Base-by-base conservation (phyloP, 2,329 filamentous ascomycete species). In the Colletotrichum liaoningense region DNA sequence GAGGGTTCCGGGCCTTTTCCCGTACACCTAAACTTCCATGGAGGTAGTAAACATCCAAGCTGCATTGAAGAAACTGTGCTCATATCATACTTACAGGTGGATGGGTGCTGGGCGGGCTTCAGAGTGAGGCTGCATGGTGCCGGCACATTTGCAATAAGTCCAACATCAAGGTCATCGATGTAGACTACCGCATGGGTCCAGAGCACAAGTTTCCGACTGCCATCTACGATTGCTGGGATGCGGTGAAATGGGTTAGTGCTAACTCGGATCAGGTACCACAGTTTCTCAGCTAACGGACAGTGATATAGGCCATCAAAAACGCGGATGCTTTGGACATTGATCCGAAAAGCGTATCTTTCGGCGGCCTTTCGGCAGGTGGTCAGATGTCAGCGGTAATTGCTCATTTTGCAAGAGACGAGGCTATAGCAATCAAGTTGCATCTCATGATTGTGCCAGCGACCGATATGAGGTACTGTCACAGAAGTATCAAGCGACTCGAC, bases 381-480 rank as follows among this genome's bases (percentile, higher is more conserved):
- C 77, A 79, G 8, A 79, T 80, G 69, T 78, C 80, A 2, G 81
- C 81, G 9, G 80, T 83, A 0, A 72, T 83, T 46, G 77, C 80
- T 1, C 81, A 82, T 67, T 77, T 82, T 12, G 81, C 81, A 56
- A 77, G 81, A 24, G 80, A 83, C 49, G 77, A 80, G n/a, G 62
- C 38, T 0, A 56, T 78, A 26, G 70, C 77, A 3, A 75, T 83
- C 33, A 81, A 79, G 38, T 66, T 81, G 4, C 78, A 81, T 12
- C 52, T 81, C 30, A 77, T 81, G 75, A 76, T 81, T 5, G 80
- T 81, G 3, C 80, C 79, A 1, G 80, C 79, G 0, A 80, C 78
- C 8, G 79, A 81, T 46, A 80, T 81, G 79, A 76, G 80, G 3
- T 81, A 81, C 63, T 77, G 78, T 68, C 75, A 68, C 74, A 59